A percentile compares a stretch with the other conserved stretches of the same genome.
Conservation (phyloP, 1,284 basidiomycete genomes). For the Inonotus obliquus region DNA sequence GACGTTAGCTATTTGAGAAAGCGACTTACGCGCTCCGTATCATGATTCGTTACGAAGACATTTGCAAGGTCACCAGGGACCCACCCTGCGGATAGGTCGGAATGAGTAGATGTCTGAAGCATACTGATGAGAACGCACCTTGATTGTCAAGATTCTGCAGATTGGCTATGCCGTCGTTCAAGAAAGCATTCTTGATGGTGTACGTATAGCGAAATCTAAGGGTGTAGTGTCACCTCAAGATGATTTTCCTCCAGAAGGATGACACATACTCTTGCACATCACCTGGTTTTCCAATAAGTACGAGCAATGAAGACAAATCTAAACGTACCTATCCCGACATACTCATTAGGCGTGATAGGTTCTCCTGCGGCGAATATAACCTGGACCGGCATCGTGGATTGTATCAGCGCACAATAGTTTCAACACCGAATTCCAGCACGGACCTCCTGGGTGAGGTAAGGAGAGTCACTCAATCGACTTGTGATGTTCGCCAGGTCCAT, state of each 20-base stretch:
- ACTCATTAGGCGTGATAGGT: constrained; percentile 51
- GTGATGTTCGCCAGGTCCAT: constrained; percentile 52
- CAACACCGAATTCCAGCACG: neutral
- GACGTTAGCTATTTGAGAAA: neutral
- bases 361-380: constrained; percentile 49
- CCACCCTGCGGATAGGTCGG: constrained; percentile 45
- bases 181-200: constrained; percentile 48
- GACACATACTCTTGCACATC: constrained; percentile 58
- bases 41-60: constrained; percentile 66
- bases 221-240: neutral
- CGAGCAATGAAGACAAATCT: neutral
- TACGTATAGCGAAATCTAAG: constrained; percentile 59
- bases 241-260: constrained; percentile 1
- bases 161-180: constrained; percentile 42
- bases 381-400: no score
- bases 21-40: constrained; percentile 55
- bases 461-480: constrained; percentile 34
- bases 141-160: constrained; percentile 51
- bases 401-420: no score
- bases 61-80: constrained; percentile 50
- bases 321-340: constrained; percentile 44
- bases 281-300: constrained; percentile 29
- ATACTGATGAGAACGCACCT: constrained; percentile 30
- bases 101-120: neutral
- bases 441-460: constrained; percentile 60